phyloP scores from a whole-genome alignment of 768 basidiomycete species.

The Collybia mongolica region DNA sequence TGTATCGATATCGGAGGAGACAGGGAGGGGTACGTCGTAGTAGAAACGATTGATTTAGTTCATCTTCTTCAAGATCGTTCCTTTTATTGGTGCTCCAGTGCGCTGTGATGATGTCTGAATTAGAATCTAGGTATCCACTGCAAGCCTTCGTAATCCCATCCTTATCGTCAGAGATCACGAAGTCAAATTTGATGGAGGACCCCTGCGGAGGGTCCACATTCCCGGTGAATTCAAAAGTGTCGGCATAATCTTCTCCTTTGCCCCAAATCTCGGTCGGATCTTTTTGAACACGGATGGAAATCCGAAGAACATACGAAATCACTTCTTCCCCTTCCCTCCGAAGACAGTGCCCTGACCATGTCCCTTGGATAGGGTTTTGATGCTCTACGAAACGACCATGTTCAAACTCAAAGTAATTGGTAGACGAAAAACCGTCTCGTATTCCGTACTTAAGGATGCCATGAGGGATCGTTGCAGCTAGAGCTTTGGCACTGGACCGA shows the following conservation, averaged over 20 bases:
- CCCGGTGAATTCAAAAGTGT: constrained; percentile 29
- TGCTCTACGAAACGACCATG: constrained; percentile 13
- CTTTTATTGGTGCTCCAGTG: constrained; percentile 11
- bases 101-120: constrained; percentile 15
- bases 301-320: constrained; percentile 23
- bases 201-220: constrained; percentile 10
- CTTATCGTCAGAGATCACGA: constrained; percentile 24
- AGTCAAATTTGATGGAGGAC: constrained; percentile 21
- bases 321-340: constrained; percentile 19
- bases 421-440: constrained; percentile 28
- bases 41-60: constrained; percentile 18
- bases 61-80: constrained; percentile 6
- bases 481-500: constrained; percentile 12
- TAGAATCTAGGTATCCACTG: constrained; percentile 18
- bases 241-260: constrained; percentile 32
- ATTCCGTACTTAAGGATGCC: constrained; percentile 30
- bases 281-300: constrained; percentile 24
- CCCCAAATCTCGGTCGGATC: constrained; percentile 22
- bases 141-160: constrained; percentile 24
- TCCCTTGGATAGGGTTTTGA: constrained; percentile 25
- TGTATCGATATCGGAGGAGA: constrained; percentile 30
- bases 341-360: constrained; percentile 31
- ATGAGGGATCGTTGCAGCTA: constrained; percentile 15
- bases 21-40: constrained; percentile 26
- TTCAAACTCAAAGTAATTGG: constrained; percentile 31